These are phyloP conservation scores for Paraconiothyrium sp. DNA, from an alignment of 2,329 filamentous ascomycete genomes.

Conservation along the genomic window DNA sequence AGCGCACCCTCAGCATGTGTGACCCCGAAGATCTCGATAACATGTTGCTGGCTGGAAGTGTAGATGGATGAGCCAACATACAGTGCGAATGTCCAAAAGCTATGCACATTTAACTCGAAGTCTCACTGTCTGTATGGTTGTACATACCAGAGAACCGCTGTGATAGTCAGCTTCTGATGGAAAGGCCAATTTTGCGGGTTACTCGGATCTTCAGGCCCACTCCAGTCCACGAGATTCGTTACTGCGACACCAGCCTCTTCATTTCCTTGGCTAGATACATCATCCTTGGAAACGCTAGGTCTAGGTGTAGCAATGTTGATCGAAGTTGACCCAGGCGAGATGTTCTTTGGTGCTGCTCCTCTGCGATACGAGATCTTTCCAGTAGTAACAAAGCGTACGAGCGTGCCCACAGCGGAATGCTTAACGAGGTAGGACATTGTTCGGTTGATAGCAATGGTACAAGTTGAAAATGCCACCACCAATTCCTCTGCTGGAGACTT, in stretches of 20 bases:
- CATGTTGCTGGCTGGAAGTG: constrained; percentile 50
- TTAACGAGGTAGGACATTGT: constrained; percentile 17
- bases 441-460: background rate
- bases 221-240: constrained; percentile 51
- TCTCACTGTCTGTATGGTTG: background rate
- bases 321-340: constrained; percentile 12
- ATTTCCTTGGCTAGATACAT: constrained; percentile 2
- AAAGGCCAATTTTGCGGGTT: constrained; percentile 50
- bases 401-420: constrained; percentile 16
- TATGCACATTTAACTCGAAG: constrained; percentile 38
- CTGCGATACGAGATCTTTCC: constrained; percentile 16
- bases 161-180: constrained; percentile 44
- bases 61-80: constrained; percentile 64
- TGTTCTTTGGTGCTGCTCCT: constrained; percentile 2
- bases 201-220: constrained; percentile 44
- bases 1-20: constrained; percentile 62
- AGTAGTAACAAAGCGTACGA: constrained; percentile 4
- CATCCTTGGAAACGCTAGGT: background rate
- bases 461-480: constrained; percentile 2
- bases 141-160: constrained; percentile 30
- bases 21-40: constrained; percentile 64
- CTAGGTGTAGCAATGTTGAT: constrained; percentile 7
- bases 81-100: constrained; percentile 68
- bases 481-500: background rate
- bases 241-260: constrained; percentile 17